Conservation (phyloP, 2,329 filamentous ascomycete genomes). For the Orbilia blumenaviensis region DNA sequence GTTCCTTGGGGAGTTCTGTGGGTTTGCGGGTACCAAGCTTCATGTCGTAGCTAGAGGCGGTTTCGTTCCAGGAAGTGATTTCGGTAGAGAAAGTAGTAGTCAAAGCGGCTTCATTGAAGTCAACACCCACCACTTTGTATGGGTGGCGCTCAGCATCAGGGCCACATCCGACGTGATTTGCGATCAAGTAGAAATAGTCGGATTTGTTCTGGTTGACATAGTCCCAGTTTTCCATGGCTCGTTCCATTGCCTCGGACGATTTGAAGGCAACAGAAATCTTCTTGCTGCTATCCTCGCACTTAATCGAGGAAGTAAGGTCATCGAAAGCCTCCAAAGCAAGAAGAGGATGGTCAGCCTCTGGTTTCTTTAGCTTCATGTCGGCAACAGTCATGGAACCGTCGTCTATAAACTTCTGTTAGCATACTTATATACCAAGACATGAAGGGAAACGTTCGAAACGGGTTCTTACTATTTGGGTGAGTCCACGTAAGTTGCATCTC, state of each 20-base stretch:
- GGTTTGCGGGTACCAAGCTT: neutral
- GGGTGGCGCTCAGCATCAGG: slow-evolving; percentile 58
- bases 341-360: slow-evolving; percentile 56
- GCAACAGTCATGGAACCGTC: slow-evolving; percentile 54
- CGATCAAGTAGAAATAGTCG: slow-evolving; percentile 58
- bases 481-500: slow-evolving; percentile 57
- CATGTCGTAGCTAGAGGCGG: slow-evolving; percentile 17
- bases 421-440: neutral
- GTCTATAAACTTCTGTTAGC: neutral
- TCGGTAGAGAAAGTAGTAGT: slow-evolving; percentile 10
- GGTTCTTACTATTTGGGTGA: neutral
- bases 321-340: slow-evolving; percentile 59
- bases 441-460: neutral
- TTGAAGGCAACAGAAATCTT: slow-evolving; percentile 58
- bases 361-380: slow-evolving; percentile 59
- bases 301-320: slow-evolving; percentile 57
- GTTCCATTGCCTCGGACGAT: slow-evolving; percentile 57
- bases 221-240: slow-evolving; percentile 58
- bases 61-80: slow-evolving; percentile 17
- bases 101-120: slow-evolving; percentile 16
- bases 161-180: slow-evolving; percentile 59
- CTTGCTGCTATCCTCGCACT: slow-evolving; percentile 55
- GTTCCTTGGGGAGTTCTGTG: neutral
- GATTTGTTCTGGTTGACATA: slow-evolving; percentile 58
- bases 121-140: slow-evolving; percentile 53